Percentiles rank a stretch among this genome's conserved stretches.
Evolutionary conservation across 2,329 filamentous ascomycete species (phyloP).

Genomic region (Macrophomina tecta): DNA sequence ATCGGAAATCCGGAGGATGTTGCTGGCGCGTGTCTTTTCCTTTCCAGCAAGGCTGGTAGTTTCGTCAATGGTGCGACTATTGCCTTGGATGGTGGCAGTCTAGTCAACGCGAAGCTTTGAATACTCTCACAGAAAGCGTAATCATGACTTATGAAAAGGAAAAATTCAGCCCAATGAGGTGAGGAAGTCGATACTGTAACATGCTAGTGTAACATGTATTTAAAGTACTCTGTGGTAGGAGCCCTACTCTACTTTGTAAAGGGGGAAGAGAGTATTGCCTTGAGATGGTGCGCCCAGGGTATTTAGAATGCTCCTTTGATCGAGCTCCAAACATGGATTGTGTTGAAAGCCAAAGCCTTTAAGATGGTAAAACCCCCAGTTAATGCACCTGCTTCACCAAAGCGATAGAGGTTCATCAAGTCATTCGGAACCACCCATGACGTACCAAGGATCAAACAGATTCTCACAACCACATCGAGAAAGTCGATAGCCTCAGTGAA

Average conservation of each 20-base stretch:
- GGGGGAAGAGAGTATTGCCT: too few species aligned
- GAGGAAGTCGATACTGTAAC: too few species aligned
- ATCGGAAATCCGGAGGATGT: conserved; percentile 73
- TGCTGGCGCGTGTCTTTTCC: conserved; percentile 73
- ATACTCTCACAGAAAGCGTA: background rate
- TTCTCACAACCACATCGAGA: conserved; percentile 36
- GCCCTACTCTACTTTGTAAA: too few species aligned
- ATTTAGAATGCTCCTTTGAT: conserved; percentile 8
- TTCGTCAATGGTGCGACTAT: conserved; percentile 53
- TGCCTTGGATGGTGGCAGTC: conserved; percentile 48
- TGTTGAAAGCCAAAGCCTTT: background rate
- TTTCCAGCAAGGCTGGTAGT: conserved; percentile 68
- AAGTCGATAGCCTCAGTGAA: conserved; percentile 41
- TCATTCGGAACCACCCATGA: background rate
- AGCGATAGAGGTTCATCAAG: background rate
- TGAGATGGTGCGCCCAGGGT: background rate
- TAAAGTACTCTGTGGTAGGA: too few species aligned
- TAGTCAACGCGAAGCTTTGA: conserved; percentile 47
- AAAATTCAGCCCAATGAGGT: background rate
- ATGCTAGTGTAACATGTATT: too few species aligned
- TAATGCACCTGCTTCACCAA: background rate
- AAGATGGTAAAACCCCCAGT: background rate
- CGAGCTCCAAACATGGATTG: conserved; percentile 23
- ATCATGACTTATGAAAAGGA: background rate
- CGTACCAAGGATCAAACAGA: conserved; percentile 7